Evolutionary conservation across 768 basidiomycete genomes (phyloP), one percentile per base, ranked within the genome.

Genomic region (Neoboletus subvelutipes): DNA sequence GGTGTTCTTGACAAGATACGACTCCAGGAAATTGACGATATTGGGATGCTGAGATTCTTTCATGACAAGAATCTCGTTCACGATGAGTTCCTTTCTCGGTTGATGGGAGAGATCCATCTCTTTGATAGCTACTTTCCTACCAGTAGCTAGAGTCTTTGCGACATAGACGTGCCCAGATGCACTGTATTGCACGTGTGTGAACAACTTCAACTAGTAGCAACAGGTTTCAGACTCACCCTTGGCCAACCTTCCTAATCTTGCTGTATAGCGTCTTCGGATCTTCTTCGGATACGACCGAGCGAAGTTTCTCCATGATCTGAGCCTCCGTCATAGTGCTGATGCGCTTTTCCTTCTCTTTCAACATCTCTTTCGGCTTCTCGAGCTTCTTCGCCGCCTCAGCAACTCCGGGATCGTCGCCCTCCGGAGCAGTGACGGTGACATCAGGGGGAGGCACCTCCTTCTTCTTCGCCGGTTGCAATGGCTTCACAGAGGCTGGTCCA

Each of bases 51-150:
- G 92, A 28, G 92, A 94, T 73, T 95, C 97, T 72, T 94, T 96
- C 96, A 99, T 98, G 64, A 99, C 97, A 59, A 98, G 78, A 64
- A 97, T 98, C 74, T 98, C 94, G 66, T 98, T 98, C 54, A 97
- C 94, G 69, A 98, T 96, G 50, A 97, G 81, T 76, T 99, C 96
- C 75, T 98, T 99, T 58, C 96, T 80, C 20, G 95, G 96, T 67
- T 96, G 94, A 68, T 93, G 91, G 22, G 92, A 82, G 40, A 97
- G 78, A 73, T 98, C 94, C 94, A 97, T 97, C 79, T 97, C 94
- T 77, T 98, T 98, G 78, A 98, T 96, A 3, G 94, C 94, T 12
- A 97, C 92, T 73, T 94, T 95, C 75, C 84, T 87, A 50, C 90
- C 88, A 4, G 82, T 90, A 6, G 85, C 77, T 24, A 93, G 79